Evolutionary conservation across 352 stramenopile species (phyloP), one percentile per base, ranked within the genome.

Genomic region (Phytopythium aichiense): DNA sequence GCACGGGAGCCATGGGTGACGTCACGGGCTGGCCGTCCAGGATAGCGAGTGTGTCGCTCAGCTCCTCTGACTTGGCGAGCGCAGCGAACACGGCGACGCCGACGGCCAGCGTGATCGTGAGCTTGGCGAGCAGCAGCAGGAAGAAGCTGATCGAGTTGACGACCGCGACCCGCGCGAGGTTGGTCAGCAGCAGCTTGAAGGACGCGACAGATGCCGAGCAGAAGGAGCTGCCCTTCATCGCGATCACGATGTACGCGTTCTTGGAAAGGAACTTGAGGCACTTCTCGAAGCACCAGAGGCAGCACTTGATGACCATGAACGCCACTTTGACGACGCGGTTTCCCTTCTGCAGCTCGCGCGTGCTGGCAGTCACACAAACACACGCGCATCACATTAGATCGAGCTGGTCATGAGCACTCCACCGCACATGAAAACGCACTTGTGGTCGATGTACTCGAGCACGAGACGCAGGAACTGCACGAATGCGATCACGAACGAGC

Each of bases 191-290:
- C 37, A 99, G 95, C 38, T 96, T 94, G 63, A 96, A 94, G 15
- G 94, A 95, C 51, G 96, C 79, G 57, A 96, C 87, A n/a, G 95
- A 96, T 0, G 95, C 91, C 15, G 81, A 69, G 68, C 87, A 96
- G 63, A 96, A 96, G 8, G 78, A 90, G 51, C 65, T 74, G n/a
- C 85, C 82, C 30, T 85, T 76, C 71, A 91, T 91, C 23, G 85
- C 87, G 63, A 96, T 85, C 42, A 95, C 57, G 50, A 98, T 97
- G 73, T 98, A 98, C 16, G 91, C 89, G 79, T 99, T 99, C 69
- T 97, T 98, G 69, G 97, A 98, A 33, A 99, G 72, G 66, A 99
- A 99, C 67, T 98, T 98, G 69, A 99, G 89, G 64, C 92, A 98
- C 64, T 98, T 98, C 56, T 96, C 85, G 51, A 97, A 88, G 74